A percentile compares a stretch with the other conserved stretches of the same genome.
These are phyloP conservation scores for Aspergillus sp. DNA, from an alignment of 2,329 filamentous ascomycete genomes.

Conservation along the genomic window DNA sequence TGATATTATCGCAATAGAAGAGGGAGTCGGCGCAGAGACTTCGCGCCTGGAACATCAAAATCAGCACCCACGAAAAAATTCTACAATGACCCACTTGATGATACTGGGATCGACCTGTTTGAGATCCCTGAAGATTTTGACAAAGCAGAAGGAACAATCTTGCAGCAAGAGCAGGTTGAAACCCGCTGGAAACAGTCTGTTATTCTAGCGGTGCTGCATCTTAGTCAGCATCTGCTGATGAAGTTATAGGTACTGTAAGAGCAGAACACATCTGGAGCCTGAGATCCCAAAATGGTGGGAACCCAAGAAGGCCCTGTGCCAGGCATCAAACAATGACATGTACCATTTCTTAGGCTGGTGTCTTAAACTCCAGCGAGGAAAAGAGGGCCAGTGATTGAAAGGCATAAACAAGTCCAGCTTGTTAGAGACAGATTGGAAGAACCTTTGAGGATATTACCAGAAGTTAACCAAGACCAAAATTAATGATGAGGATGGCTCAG, in stretches of 20 bases:
- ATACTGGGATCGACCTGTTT: conserved; percentile 7
- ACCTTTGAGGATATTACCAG: conserved; percentile 10
- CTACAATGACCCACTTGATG: conserved; percentile 7
- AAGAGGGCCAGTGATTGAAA: conserved; percentile 1
- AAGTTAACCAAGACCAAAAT: conserved; percentile 8
- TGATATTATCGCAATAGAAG: too few species aligned
- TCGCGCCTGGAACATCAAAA: too few species aligned
- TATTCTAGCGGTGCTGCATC: neutral
- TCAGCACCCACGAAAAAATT: too few species aligned
- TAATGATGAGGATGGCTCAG: conserved; percentile 1
- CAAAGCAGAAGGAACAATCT: conserved; percentile 5
- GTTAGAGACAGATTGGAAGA: conserved; percentile 9
- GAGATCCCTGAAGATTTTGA: conserved; percentile 10
- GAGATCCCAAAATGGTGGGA: too few species aligned
- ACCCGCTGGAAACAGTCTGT: conserved; percentile 5
- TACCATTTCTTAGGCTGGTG: conserved; percentile 4
- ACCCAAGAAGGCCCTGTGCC: conserved; percentile 7
- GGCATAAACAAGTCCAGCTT: conserved; percentile 10
- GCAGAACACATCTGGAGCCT: conserved; percentile 2
- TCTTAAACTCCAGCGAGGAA: neutral
- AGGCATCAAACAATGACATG: conserved; percentile 9
- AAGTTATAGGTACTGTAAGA: conserved; percentile 4
- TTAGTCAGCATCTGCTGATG: neutral
- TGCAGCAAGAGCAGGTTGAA: conserved; percentile 7
- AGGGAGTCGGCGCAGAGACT: too few species aligned